These are phyloP conservation scores for Collybia sordida DNA, from an alignment of 768 basidiomycete species.

Conservation along the genomic window DNA sequence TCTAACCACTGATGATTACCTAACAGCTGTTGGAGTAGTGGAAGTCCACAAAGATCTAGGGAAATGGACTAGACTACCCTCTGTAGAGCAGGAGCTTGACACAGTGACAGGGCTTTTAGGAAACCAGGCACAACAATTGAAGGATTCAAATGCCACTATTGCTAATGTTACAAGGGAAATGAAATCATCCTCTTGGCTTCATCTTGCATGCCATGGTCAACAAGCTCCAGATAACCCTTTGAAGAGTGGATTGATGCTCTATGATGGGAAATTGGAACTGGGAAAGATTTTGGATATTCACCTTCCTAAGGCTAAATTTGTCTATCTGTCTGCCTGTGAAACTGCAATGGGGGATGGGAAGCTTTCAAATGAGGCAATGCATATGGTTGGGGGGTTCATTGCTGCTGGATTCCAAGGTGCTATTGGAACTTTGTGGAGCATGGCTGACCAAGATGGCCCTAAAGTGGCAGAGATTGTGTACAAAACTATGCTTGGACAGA, in stretches of 20 bases:
- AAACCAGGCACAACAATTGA: neutral
- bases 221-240: constrained; percentile 15
- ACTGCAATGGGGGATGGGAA: constrained; percentile 28
- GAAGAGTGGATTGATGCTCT: neutral
- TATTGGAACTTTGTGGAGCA: constrained; percentile 38
- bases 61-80: neutral
- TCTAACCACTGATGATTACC: neutral
- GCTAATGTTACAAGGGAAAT: constrained; percentile 9
- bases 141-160: constrained; percentile 2
- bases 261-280: constrained; percentile 3
- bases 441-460: neutral
- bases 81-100: neutral
- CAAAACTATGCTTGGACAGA: neutral
- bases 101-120: neutral
- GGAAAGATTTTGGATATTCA: constrained; percentile 13
- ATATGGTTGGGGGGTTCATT: constrained; percentile 35
- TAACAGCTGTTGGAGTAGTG: neutral
- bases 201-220: constrained; percentile 30
- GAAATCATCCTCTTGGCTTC: constrained; percentile 15
- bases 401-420: constrained; percentile 20
- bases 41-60: neutral
- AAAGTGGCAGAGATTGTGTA: constrained; percentile 1
- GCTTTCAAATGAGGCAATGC: constrained; percentile 20
- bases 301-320: constrained; percentile 22
- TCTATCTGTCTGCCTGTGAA: constrained; percentile 40